These are phyloP conservation scores for Chaetomium globosum DNA, from an alignment of 2,329 filamentous ascomycete genomes.

Conservation along the genomic window DNA sequence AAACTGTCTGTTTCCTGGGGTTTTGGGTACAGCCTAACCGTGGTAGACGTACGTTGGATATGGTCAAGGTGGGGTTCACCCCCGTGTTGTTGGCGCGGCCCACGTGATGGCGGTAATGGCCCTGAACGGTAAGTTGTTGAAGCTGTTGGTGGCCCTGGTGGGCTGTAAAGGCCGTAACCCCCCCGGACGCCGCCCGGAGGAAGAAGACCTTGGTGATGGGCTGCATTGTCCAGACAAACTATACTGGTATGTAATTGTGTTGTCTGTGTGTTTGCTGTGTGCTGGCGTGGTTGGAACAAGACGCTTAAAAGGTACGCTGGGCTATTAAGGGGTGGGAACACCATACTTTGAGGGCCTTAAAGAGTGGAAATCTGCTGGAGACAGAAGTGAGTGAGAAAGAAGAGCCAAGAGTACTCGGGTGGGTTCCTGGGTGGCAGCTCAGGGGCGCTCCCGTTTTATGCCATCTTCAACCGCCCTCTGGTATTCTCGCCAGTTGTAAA, in stretches of 20 bases:
- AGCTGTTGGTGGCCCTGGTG: neutral
- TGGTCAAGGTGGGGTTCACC: neutral
- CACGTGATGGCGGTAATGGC: neutral
- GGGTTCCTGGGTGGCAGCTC: neutral
- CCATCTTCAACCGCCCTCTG: neutral
- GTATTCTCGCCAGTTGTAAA: slow-evolving; percentile 3
- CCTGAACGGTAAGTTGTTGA: neutral
- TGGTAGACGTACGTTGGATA: neutral
- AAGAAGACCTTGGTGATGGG: neutral
- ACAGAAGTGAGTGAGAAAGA: neutral
- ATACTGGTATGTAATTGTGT: neutral
- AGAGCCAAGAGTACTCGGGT: neutral
- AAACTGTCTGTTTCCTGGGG: neutral
- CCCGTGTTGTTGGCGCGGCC: neutral
- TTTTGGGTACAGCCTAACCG: neutral
- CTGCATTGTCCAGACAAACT: neutral
- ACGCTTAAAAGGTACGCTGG: neutral
- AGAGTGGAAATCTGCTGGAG: neutral
- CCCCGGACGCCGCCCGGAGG: slow-evolving; percentile 3
- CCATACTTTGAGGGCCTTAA: neutral
- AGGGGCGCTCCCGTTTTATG: slow-evolving; percentile 3
- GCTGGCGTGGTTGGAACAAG: neutral
- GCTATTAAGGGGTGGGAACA: neutral
- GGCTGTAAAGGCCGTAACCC: neutral
- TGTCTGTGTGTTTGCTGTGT: neutral